Conservation (phyloP, 2,329 filamentous ascomycete species). For the Dactylellina haptotyla region DNA sequence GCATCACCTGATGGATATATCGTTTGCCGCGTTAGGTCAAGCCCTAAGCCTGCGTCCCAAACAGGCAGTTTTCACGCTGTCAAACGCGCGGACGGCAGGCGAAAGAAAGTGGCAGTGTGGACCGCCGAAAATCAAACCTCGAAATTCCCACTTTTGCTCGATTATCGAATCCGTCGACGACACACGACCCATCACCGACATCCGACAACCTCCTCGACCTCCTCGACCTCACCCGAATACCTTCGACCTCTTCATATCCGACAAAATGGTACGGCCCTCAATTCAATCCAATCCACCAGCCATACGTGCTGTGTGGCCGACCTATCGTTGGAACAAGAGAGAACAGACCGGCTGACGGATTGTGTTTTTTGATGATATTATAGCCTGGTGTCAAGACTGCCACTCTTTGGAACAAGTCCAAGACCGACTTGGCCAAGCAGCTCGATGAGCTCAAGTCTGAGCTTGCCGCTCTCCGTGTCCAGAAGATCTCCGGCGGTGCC, state of each 20-base stretch:
- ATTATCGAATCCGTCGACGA: slow-evolving; percentile 51
- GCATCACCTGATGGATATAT: slow-evolving; percentile 11
- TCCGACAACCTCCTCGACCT: slow-evolving; percentile 24
- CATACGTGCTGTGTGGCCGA: too few species aligned
- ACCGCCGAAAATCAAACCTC: slow-evolving; percentile 42
- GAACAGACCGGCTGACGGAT: slow-evolving; percentile 56
- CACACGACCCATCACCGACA: slow-evolving; percentile 45
- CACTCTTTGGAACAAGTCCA: slow-evolving; percentile 98
- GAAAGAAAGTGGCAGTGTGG: slow-evolving; percentile 34
- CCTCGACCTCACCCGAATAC: slow-evolving; percentile 9
- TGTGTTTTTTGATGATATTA: slow-evolving; percentile 58
- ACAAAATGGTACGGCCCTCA: slow-evolving; percentile 53
- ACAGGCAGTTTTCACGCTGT: slow-evolving; percentile 33
- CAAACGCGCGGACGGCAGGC: slow-evolving; percentile 32
- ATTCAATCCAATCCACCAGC: too few species aligned
- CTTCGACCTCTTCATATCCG: slow-evolving; percentile 41
- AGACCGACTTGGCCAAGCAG: slow-evolving; percentile 97
- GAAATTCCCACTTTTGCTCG: slow-evolving; percentile 43
- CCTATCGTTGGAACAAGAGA: slow-evolving; percentile 63
- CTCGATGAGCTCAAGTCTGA: slow-evolving; percentile 95
- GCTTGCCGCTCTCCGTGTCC: slow-evolving; percentile 93
- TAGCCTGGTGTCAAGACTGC: slow-evolving; percentile 88
- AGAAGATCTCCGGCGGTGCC: slow-evolving; percentile 94
- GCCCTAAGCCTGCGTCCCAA: slow-evolving; percentile 39
- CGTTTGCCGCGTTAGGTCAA: slow-evolving; percentile 50